Base-by-base conservation (phyloP, 495 filamentous ascomycete species). In the Xylaria longipes region DNA sequence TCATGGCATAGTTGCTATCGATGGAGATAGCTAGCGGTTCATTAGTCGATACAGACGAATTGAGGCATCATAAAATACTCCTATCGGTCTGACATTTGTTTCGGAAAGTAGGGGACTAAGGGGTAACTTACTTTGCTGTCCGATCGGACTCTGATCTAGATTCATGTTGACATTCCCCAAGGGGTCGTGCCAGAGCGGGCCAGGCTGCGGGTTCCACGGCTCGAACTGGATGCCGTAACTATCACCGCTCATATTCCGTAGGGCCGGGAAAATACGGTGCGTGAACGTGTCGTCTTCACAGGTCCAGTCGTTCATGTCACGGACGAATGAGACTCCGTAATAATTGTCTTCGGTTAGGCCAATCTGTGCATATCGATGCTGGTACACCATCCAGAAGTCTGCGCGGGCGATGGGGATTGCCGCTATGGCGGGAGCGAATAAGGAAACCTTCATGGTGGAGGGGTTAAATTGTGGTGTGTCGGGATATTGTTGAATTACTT, bases 401-500 rank as follows among this genome's bases (percentile, higher is more conserved):
- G 67, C 67, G 17, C 27, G 2, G 29, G 29, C n/a, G 5, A 85
- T 95, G 29, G 91, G 91, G 20, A 75, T 86, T 39, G 68, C 78
- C 33, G 79, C 81, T 8, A 70, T 79, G 8, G 72, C 78, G n/a
- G 71, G 78, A n/a, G 71, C 72, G 7, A 72, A 79, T 11, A 78
- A 82, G 27, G 82, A 86, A n/a, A 82, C 82, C 62, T 83, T 74
- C 72, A 84, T 82, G 22, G 35, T 61, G 6, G 8, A 7, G 12
- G 6, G 20, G 11, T 25, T 14, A 27, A 27, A 46, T 41, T 14
- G 8, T 17, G 5, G 22, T 22, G 1, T 22, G 29, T 45, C n/a
- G 1, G 41, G 31, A 64, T 64, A 64, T 31, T 29, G 12, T 12
- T 25, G 12, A 45, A 43, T 45, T 5, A 9, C 29, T 39, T 64